Evolutionary conservation across 2,329 filamentous ascomycete genomes (phyloP).

Genomic region (Penicillium paneum): DNA sequence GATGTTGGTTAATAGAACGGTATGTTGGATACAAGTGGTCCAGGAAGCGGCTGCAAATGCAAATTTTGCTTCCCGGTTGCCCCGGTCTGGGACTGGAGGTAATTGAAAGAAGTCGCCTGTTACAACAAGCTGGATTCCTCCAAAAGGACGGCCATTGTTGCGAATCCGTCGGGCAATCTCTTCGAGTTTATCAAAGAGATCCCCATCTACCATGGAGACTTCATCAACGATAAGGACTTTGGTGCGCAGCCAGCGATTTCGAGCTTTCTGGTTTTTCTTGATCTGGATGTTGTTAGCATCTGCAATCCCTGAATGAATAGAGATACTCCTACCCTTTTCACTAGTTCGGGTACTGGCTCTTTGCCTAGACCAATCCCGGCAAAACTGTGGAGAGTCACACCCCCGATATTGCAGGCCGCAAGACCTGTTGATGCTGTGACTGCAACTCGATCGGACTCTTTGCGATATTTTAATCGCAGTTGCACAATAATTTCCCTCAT

Average conservation of each 20-base stretch:
- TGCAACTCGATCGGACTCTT: constrained; percentile 79
- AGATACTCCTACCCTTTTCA: constrained; percentile 62
- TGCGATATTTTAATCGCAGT: constrained; percentile 70
- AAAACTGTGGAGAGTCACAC: constrained; percentile 94
- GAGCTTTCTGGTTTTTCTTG: constrained; percentile 80
- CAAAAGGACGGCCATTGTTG: constrained; percentile 89
- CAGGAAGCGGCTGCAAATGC: constrained; percentile 90
- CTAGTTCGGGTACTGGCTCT: constrained; percentile 72
- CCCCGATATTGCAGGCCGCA: constrained; percentile 94
- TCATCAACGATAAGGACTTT: constrained; percentile 90
- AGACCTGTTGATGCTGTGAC: constrained; percentile 95
- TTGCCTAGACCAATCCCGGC: constrained; percentile 93
- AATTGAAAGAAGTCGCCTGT: constrained; percentile 98
- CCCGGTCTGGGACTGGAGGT: constrained; percentile 78
- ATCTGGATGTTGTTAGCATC: constrained; percentile 49
- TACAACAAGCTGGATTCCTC: constrained; percentile 91
- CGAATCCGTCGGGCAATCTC: constrained; percentile 79
- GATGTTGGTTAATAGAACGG: constrained; percentile 89
- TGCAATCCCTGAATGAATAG: neutral
- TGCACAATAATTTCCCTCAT: constrained; percentile 86
- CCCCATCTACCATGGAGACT: constrained; percentile 97
- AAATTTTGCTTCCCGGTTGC: constrained; percentile 72
- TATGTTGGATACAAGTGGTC: constrained; percentile 90
- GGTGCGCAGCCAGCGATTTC: constrained; percentile 81
- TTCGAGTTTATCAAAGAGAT: constrained; percentile 94